phyloP scores from a whole-genome alignment of 352 stramenopile genomes.

The Thalassiosira pacifica region DNA sequence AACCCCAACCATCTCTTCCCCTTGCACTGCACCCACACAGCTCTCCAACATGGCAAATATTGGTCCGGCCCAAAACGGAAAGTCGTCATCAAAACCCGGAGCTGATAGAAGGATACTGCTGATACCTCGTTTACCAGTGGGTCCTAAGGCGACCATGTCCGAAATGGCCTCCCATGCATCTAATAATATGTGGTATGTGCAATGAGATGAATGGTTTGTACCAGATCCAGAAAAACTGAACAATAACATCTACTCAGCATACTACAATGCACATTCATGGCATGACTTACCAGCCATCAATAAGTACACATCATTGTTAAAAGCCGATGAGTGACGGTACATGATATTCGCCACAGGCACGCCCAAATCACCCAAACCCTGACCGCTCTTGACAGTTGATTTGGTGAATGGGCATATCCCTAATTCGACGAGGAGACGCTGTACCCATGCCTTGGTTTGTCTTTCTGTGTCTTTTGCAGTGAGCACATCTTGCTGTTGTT shows the following conservation, averaged over 20 bases:
- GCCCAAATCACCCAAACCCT: conserved; percentile 72
- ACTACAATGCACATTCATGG: not conserved
- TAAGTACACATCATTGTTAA: conserved; percentile 29
- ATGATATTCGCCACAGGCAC: conserved; percentile 76
- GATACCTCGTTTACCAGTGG: conserved; percentile 65
- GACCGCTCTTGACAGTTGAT: conserved; percentile 69
- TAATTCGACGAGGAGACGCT: conserved; percentile 74
- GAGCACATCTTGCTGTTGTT: conserved; percentile 7
- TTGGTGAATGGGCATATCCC: conserved; percentile 83
- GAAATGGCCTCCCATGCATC: conserved; percentile 75
- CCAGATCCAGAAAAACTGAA: no score
- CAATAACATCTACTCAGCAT: no score
- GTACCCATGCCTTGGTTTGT: conserved; percentile 78
- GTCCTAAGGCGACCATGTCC: conserved; percentile 77
- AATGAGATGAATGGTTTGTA: no score
- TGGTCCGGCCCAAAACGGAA: conserved; percentile 77
- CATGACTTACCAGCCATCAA: conserved; percentile 57
- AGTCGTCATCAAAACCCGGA: conserved; percentile 78
- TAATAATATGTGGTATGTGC: conserved; percentile 11
- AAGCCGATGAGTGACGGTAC: conserved; percentile 60
- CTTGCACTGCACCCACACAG: conserved; percentile 70
- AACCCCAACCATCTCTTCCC: conserved; percentile 73
- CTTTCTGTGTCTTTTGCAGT: conserved; percentile 58
- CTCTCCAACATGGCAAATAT: conserved; percentile 84
- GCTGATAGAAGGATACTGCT: conserved; percentile 81